These are phyloP conservation scores for Didymella segeticola DNA, from an alignment of 2,329 filamentous ascomycete genomes.

Conservation along the genomic window DNA sequence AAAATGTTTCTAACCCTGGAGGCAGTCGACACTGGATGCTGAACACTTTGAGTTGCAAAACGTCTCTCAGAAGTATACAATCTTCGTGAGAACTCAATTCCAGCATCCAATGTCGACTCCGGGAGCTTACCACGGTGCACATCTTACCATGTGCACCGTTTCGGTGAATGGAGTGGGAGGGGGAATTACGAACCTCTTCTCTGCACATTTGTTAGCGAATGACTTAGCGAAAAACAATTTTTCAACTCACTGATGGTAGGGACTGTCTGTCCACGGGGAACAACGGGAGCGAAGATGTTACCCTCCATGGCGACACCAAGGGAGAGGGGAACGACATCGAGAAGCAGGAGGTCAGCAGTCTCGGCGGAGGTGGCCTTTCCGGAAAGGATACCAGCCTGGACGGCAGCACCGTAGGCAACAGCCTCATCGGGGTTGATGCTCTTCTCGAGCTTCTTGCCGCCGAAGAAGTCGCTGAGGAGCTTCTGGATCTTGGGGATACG, in stretches of 20 bases:
- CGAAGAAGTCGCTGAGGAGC: constrained; percentile 98
- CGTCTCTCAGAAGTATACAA: too few relatives aligned
- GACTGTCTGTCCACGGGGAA: constrained; percentile 66
- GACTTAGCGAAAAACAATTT: not conserved
- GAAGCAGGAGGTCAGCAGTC: constrained; percentile 89
- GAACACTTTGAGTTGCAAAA: too few relatives aligned
- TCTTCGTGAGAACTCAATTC: not conserved
- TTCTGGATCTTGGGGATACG: constrained; percentile 99
- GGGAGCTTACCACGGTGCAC: not conserved
- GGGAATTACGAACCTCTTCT: constrained; percentile 64
- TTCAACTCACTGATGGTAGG: constrained; percentile 58
- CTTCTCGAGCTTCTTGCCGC: constrained; percentile 99
- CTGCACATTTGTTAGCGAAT: not conserved
- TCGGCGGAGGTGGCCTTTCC: constrained; percentile 97
- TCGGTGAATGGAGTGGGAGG: not conserved
- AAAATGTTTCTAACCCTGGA: too few relatives aligned
- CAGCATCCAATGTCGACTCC: not conserved
- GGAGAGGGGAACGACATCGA: constrained; percentile 95
- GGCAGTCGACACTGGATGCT: too few relatives aligned
- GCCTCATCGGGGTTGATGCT: constrained; percentile 99
- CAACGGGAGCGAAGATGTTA: constrained; percentile 96
- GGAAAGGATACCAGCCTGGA: constrained; percentile 98
- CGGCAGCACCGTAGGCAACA: constrained; percentile 97
- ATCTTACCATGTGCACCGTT: not conserved
- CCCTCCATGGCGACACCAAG: constrained; percentile 99